Evolutionary conservation across 805 yeast genomes (phyloP), one percentile per base, ranked within the genome.

Genomic region (Yarrowia sp.): DNA sequence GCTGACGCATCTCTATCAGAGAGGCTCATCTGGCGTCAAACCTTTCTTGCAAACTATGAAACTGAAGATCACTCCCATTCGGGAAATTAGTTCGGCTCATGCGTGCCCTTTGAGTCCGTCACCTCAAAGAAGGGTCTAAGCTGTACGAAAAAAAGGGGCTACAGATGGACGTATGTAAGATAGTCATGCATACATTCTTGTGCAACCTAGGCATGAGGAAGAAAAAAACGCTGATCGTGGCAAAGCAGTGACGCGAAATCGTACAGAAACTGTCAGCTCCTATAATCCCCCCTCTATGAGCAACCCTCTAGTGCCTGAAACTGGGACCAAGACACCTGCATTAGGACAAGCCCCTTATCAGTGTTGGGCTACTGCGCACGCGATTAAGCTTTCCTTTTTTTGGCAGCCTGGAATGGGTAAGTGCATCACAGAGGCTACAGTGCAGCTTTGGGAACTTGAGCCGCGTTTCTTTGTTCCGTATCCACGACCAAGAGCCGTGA

Each of bases 1-100:
- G 59, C 59, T 53, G 59, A 40, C 36, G 58, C 58, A 52, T 52
- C n/a, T 52, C 58, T 52, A 52, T 52, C 58, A 52, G 32, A 26
- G 49, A 48, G 45, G 32, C 45, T 16, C 59, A 19, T 53, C 59
- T 16, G 35, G 32, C 32, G 32, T 12, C 35, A 14, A 15, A 32
- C 15, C 40, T 38, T 49, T 49, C 32, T 38, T 40, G 45, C 43
- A 53, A 53, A 53, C 59, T 53, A 53, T 53, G 59, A 53, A 53
- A 53, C 59, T 19, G 59, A 38, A 38, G 45, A 53, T 53, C 45
- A 16, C 3, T 5, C 59, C 59, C 14, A 53, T 53, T 53, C 19
- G 59, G 59, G 59, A 53, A 53, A 53, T 53, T 53, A 53, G 58
- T 11, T 53, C 16, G 19, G 35, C 26, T 53, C 45, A 19, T 53